Percentiles rank a stretch among this genome's conserved stretches.
phyloP scores from a whole-genome alignment of 805 yeast genomes.

The Candida coleopterorum region DNA sequence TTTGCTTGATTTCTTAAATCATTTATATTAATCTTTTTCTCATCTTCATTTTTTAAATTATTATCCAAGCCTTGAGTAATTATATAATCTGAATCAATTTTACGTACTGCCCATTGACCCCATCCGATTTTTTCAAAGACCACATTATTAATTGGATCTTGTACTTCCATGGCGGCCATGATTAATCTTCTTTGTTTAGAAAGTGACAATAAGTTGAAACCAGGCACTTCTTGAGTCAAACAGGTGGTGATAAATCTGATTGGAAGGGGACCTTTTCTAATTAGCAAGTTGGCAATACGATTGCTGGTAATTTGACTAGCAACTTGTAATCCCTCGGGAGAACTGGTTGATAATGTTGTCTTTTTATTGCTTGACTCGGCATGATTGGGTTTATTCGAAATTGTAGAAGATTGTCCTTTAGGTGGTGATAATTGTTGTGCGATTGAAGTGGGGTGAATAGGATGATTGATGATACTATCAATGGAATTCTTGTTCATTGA shows the following conservation, averaged over 20 bases:
- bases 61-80: slow-evolving; percentile 34
- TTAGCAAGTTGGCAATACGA: slow-evolving; percentile 62
- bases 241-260: slow-evolving; percentile 85
- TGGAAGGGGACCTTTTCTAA: slow-evolving; percentile 80
- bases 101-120: slow-evolving; percentile 94
- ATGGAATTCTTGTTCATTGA: no score
- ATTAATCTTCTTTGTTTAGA: slow-evolving; percentile 88
- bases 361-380: slow-evolving; percentile 2
- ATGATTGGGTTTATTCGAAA: no score
- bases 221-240: slow-evolving; percentile 66
- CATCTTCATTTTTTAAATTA: neutral
- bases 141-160: slow-evolving; percentile 55
- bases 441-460: no score
- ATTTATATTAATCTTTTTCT: slow-evolving; percentile 19
- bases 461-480: no score
- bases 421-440: no score
- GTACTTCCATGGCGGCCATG: slow-evolving; percentile 81
- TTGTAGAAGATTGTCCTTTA: no score
- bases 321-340: slow-evolving; percentile 84
- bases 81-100: slow-evolving; percentile 41
- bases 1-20: slow-evolving; percentile 32
- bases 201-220: slow-evolving; percentile 73
- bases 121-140: slow-evolving; percentile 92
- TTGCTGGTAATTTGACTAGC: slow-evolving; percentile 82
- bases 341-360: slow-evolving; percentile 58